These are phyloP conservation scores for Aechmea fasciata DNA, from an alignment of 176 grass and related monocot genomes.

Conservation along the genomic window DNA sequence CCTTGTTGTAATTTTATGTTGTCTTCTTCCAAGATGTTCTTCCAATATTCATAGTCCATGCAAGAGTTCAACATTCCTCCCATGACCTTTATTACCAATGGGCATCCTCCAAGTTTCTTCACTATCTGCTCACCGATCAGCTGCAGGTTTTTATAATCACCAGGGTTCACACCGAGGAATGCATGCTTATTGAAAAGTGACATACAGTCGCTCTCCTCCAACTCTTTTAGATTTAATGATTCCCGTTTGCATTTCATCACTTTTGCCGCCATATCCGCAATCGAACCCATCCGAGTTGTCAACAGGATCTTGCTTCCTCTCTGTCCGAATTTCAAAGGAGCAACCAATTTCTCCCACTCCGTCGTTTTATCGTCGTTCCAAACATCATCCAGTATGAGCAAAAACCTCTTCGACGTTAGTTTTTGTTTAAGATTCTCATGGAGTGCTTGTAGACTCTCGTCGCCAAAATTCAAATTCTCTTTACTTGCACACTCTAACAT, in stretches of 20 bases:
- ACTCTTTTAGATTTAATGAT: neutral
- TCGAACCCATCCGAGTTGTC: slow-evolving; percentile 3
- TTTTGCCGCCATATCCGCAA: slow-evolving; percentile 5
- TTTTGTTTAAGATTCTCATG: slow-evolving; percentile 9
- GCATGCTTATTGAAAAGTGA: slow-evolving; percentile 11
- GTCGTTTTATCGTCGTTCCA: neutral
- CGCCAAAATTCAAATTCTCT: neutral
- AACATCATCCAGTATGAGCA: slow-evolving; percentile 28
- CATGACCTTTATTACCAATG: slow-evolving; percentile 20
- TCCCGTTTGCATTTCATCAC: slow-evolving; percentile 4
- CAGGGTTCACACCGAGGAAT: slow-evolving; percentile 7
- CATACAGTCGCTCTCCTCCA: neutral
- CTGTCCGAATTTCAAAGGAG: neutral
- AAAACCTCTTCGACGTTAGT: slow-evolving; percentile 5
- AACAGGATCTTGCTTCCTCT: too few relatives aligned
- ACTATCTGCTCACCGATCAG: slow-evolving; percentile 5
- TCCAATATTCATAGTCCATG: slow-evolving; percentile 8
- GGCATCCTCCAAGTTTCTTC: slow-evolving; percentile 11
- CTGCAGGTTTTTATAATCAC: slow-evolving; percentile 8
- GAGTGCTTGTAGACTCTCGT: slow-evolving; percentile 3
- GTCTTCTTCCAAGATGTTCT: neutral
- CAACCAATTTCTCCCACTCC: slow-evolving; percentile 9
- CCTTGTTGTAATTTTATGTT: slow-evolving; percentile 1
- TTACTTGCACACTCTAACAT: neutral
- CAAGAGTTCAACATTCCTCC: slow-evolving; percentile 8